Evolutionary conservation across 1,139 yeast species (phyloP), one percentile per base, ranked within the genome.

Genomic region (Saccharomyces pastorianus): DNA sequence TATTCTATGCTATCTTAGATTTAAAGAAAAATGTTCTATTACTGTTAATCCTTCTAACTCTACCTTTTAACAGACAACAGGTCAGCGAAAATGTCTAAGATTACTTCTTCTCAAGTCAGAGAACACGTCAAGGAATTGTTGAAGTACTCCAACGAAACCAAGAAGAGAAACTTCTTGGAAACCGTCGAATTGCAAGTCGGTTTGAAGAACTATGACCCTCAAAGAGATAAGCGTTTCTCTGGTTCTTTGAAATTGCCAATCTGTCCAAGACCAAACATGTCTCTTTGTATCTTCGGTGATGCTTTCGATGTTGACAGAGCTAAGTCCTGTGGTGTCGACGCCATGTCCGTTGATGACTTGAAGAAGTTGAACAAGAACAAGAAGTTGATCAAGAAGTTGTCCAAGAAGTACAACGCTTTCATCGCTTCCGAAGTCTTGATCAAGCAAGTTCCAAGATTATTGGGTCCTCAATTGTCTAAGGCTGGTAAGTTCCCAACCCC

Each of bases 401-500:
- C 99, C 71, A 95, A 95, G 95, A 95, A 95, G 85, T 95, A 95
- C 95, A 91, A 89, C 76, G 97, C 99, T 72, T 95, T 95, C 85
- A 79, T 95, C 76, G 98, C 99, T 79, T 95, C 99, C 68, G 99
- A 95, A 79, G 96, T 88, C 71, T 88, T 95, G 80, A 95, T 95
- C 77, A 93, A 93, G 85, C 99, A 95, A 83, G 96, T 95, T 76
- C 99, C 99, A 80, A 95, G 99, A 86, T 85, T 95, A 76, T 86
- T 95, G 76, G 99, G 99, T 82, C 99, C 99, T 78, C 97, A 95
- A 80, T 91, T 95, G 77, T 95, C 99, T 70, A 95, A 95, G 89
- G 99, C 98, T 76, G 99, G 99, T 88, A 95, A 95, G 91, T 95
- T 95, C 96, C 99, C 99, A 79, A 91, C 99, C 77, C 99, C 99